phyloP scores from a whole-genome alignment of 1,284 basidiomycete genomes.

The Marasmius oreades region DNA sequence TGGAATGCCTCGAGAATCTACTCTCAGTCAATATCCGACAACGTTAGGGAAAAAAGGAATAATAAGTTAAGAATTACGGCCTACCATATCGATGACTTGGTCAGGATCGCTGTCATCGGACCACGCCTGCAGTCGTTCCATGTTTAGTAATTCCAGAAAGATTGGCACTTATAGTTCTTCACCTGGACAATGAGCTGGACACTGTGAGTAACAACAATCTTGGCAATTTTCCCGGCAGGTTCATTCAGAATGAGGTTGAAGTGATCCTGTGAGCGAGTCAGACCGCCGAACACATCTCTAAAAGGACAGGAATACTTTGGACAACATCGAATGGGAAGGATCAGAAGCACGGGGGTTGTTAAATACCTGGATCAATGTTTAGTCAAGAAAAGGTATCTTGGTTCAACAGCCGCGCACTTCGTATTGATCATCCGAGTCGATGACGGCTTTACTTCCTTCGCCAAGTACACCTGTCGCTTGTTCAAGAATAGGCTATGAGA shows the following conservation, averaged over 20 bases:
- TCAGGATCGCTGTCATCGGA: slow-evolving; percentile 46
- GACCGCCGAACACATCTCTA: slow-evolving; percentile 1
- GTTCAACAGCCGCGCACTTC: slow-evolving; percentile 31
- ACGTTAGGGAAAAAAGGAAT: not conserved
- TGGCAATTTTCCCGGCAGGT: slow-evolving; percentile 71
- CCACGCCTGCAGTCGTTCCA: slow-evolving; percentile 41
- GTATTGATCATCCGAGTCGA: slow-evolving; percentile 70
- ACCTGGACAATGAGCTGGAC: slow-evolving; percentile 64
- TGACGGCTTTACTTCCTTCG: slow-evolving; percentile 66
- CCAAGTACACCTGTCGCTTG: slow-evolving; percentile 57
- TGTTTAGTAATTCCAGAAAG: slow-evolving; percentile 5
- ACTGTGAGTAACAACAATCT: slow-evolving; percentile 59
- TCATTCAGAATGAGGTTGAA: slow-evolving; percentile 65
- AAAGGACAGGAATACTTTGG: slow-evolving; percentile 39
- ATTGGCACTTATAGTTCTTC: not conserved
- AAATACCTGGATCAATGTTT: slow-evolving; percentile 48
- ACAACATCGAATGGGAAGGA: slow-evolving; percentile 68
- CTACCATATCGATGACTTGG: slow-evolving; percentile 45
- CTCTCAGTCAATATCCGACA: not conserved
- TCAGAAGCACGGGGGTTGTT: slow-evolving; percentile 68
- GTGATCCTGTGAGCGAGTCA: slow-evolving; percentile 43
- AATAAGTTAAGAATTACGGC: slow-evolving; percentile 6
- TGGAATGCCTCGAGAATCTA: slow-evolving; percentile 68
- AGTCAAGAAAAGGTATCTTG: slow-evolving; percentile 8
- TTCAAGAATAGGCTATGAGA: slow-evolving; percentile 50